These are phyloP conservation scores for Cercospora sojina DNA, from an alignment of 2,329 filamentous ascomycete genomes.

Conservation along the genomic window DNA sequence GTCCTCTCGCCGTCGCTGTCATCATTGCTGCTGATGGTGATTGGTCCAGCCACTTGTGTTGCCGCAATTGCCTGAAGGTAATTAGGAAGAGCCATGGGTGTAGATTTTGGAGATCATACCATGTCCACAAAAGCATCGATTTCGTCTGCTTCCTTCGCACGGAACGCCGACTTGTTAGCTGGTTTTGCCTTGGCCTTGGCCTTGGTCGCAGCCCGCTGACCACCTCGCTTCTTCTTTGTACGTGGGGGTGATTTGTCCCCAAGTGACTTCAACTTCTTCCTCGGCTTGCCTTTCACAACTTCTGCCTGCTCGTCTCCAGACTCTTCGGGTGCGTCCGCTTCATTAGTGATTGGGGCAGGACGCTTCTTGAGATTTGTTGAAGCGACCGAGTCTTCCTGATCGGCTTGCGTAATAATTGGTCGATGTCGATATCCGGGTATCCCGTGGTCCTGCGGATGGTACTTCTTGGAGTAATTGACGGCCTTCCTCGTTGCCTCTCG, in stretches of 20 bases:
- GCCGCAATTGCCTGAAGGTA: neutral
- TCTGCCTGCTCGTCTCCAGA: neutral
- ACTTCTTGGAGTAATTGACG: constrained; percentile 28
- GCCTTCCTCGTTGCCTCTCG: constrained; percentile 26
- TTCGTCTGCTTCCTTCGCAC: neutral
- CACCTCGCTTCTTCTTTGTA: neutral
- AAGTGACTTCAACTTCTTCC: constrained; percentile 20
- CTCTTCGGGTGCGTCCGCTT: neutral
- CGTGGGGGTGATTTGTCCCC: neutral
- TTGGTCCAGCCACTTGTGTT: neutral
- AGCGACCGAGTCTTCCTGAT: neutral
- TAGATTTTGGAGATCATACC: neutral
- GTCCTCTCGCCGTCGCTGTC: neutral
- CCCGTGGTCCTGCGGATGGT: constrained; percentile 32
- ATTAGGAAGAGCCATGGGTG: neutral
- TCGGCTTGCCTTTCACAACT: constrained; percentile 1
- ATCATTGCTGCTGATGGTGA: neutral
- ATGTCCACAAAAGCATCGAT: constrained; percentile 15
- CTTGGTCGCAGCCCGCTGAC: neutral
- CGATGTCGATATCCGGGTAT: constrained; percentile 25
- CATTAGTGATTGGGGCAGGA: neutral
- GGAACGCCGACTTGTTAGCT: neutral
- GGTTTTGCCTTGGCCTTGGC: neutral
- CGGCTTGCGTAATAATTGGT: constrained; percentile 6
- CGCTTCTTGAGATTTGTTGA: constrained; percentile 9